Base-by-base conservation (phyloP, 1,284 basidiomycete species). In the Polyporus tsugae region DNA sequence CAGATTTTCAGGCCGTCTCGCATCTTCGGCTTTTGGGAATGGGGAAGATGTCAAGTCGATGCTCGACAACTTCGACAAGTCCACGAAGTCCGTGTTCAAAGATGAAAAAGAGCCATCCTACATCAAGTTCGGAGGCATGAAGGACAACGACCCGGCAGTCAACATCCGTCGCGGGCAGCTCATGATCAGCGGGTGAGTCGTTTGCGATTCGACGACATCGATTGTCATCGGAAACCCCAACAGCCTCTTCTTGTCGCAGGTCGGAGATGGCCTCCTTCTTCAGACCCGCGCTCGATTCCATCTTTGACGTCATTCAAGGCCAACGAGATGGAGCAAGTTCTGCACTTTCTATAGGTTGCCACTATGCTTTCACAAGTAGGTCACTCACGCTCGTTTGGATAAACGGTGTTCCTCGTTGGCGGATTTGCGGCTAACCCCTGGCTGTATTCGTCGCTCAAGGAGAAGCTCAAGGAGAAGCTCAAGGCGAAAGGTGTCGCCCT, bases 91-190 rank as follows among this genome's bases (percentile, higher is more conserved):
- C 1, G 77, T 79, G 7, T 86, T 85, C 75, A 80, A 74, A 22
- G 76, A 80, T 65, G 63, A 76, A 1, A 55, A 67, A 1, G 80
- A 82, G 17, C 71, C 79, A 6, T 80, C 79, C 5, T 84, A 78
- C 66, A 80, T 86, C 62, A 81, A 79, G 69, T 84, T 86, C 22
- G 84, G 84, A 5, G 75, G 78, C 4, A 75, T 79, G 62, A 75
- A 67, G 41, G 80, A 82, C 65, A 79, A 76, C 35, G 84, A 85
- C 59, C 70, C 70, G 2, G 63, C 66, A 1, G 76, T 78, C 46
- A 78, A 80, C 25, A 85, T 85, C 62, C 77, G 78, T 42, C 80
- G 76, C n/a, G 84, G 84, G 6, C 82, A 82, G 46, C 73, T 84
- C 29, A 78, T 78, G 64, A 68, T 84, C 0, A 68, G 77, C 6